Evolutionary conservation across 2,329 filamentous ascomycete species (phyloP).

Genomic region (Penicillium sp.): DNA sequence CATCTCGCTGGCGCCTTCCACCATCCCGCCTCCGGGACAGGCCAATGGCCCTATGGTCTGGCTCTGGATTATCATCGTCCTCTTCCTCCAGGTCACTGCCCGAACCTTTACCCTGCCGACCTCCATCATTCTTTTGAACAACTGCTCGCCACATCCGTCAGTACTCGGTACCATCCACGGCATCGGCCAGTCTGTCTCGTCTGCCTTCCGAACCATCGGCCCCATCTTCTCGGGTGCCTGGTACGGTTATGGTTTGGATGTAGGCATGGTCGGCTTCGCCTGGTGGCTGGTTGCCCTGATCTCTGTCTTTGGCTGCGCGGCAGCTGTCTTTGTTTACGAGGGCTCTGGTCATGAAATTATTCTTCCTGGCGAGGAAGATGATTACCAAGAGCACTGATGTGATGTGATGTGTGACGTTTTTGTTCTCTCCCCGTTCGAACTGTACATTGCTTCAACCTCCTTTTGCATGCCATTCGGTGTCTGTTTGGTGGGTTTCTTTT

Average conservation of each 20-base stretch:
- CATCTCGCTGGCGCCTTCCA: conserved; percentile 68
- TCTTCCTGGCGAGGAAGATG: conserved; percentile 44
- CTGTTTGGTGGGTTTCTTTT: conserved; percentile 15
- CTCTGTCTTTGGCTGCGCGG: conserved; percentile 61
- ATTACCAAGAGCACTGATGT: conserved; percentile 25
- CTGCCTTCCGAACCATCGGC: conserved; percentile 60
- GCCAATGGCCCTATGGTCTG: conserved; percentile 59
- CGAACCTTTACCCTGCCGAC: conserved; percentile 70
- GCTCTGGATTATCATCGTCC: conserved; percentile 66
- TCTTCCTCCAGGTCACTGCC: conserved; percentile 71
- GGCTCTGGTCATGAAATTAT: conserved; percentile 65
- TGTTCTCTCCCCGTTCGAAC: conserved; percentile 13
- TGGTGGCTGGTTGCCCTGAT: conserved; percentile 63
- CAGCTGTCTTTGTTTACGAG: conserved; percentile 66
- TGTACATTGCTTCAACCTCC: conserved; percentile 27
- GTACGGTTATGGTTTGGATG: conserved; percentile 60
- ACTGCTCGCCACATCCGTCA: conserved; percentile 62
- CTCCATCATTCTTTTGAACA: conserved; percentile 64
- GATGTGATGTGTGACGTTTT: conserved; percentile 21
- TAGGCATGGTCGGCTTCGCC: conserved; percentile 59
- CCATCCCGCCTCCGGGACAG: conserved; percentile 46
- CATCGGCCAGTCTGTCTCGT: conserved; percentile 60
- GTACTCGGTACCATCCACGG: conserved; percentile 65
- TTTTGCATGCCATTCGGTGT: conserved; percentile 29
- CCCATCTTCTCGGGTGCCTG: conserved; percentile 60